Percentiles rank a stretch among this genome's conserved stretches.
phyloP scores from a whole-genome alignment of 176 grass and related monocot genomes.

The Bromus sterilis region DNA sequence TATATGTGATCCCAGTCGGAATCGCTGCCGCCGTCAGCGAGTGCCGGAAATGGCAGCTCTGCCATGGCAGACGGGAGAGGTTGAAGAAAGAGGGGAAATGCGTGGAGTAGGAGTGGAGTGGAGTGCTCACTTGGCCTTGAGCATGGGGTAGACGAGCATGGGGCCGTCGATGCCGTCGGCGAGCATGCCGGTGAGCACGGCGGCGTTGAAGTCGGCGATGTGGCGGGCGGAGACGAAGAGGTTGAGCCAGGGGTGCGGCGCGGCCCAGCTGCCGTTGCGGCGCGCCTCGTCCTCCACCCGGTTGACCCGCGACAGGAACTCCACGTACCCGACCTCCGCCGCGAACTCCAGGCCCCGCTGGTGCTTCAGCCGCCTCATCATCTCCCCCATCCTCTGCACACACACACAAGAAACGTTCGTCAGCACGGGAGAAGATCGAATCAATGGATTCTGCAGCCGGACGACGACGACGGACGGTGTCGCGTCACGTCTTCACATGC shows the following conservation, averaged over 20 bases:
- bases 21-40: not conserved
- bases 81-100: no score
- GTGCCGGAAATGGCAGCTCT: constrained; percentile 20
- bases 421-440: not conserved
- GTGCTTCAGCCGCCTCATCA: constrained; percentile 53
- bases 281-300: constrained; percentile 70
- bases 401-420: not conserved
- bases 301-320: constrained; percentile 84
- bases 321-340: constrained; percentile 63
- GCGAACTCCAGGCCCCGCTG: constrained; percentile 69
- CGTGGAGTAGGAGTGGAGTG: no score
- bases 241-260: constrained; percentile 97
- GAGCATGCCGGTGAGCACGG: constrained; percentile 61
- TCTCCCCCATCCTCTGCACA: constrained; percentile 26
- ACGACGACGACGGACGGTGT: not conserved
- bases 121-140: constrained; percentile 63
- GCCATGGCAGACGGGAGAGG: no score
- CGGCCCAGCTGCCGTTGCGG: constrained; percentile 70
- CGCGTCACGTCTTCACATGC: not conserved
- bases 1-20: not conserved
- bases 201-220: constrained; percentile 52
- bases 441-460: not conserved
- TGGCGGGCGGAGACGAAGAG: constrained; percentile 62
- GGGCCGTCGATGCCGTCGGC: constrained; percentile 74
- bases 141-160: constrained; percentile 92